Evolutionary conservation across 192 early-diverging fungal species (phyloP), one percentile per base, ranked within the genome.

Genomic region (Podila epicladia): DNA sequence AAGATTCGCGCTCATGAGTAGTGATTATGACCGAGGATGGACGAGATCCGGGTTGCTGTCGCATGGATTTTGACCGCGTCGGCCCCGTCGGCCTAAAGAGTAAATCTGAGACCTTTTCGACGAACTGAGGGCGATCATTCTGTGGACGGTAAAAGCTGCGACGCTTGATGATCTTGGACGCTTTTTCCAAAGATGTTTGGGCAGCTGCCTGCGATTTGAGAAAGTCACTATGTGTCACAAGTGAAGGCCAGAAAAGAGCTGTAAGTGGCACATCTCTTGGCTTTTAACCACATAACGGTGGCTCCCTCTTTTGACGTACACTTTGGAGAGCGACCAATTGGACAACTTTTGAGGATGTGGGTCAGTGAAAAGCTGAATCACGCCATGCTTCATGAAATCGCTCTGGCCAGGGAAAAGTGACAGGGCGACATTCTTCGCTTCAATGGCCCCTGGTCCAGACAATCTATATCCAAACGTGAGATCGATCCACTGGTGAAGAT

Each of bases 401-500:
- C 94, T 97, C 78, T 98, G 97, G 3, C 97, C 97, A 28, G 86
- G 86, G 55, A 86, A 80, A 58, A 91, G 69, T 1, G 89, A 89
- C 9, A 91, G 69, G 4, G 88, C 90, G 13, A 97, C 91, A 84
- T 97, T 97, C 75, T 92, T 83, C 3, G 95, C 90, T 29, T 90
- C 88, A 8, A 93, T 85, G 2, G 94, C 94, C 24, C 89, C 90
- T 69, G 90, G 89, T 0, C 95, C 96, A 0, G 90, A 90, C 60
- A 96, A 88, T 71, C 93, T 93, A 71, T 90, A 95, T 28, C 96
- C 96, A 87, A 95, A 97, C 0, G 94, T 96, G 33, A 97, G 76
- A 77, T 97, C 94, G 53, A 96, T 94, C 96, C 96, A 97, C 58
- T 90, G 79, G 70, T 97, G 93, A 19, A 97, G 67, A 51, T 94